Evolutionary conservation across 495 filamentous ascomycete species (phyloP), one percentile per base, ranked within the genome.

Genomic region (Podospora fimiseda): DNA sequence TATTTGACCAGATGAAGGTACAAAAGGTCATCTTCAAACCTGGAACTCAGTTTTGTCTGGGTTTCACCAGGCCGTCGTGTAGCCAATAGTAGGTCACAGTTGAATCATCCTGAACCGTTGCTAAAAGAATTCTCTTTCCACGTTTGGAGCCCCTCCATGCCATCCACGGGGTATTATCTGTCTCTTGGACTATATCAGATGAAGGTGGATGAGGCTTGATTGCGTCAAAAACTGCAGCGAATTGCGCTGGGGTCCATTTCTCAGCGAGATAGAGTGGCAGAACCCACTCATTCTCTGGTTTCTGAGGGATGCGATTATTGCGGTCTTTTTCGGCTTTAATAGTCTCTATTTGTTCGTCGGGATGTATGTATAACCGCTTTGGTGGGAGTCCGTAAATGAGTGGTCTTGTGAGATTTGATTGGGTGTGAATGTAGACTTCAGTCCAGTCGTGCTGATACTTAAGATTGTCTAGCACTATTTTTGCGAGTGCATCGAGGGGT

Each of bases 21-120:
- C 90, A 96, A 61, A 98, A 98, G 77, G 86, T 89, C 7, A 74
- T 84, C 36, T 84, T 84, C 57, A 65, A 63, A 56, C 73, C 74
- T 0, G 66, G 57, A 62, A n/a, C 42, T 74, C 59, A 98, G 67
- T 98, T 98, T 65, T 96, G 93, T 52, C 94, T 75, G 2, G 94
- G 93, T 70, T 97, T 98, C 21, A 98, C 91, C 43, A 95, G 81
- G 2, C 94, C 94, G 67, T 96, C 92, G 58, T 95, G 90, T 40
- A 96, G 81, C 60, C 95, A 80, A 65, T 99, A 99, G 66, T 95
- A 97, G 3, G 92, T 88, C 18, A 97, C 80, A 2, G 93, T 97
- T 41, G 90, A 94, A 67, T 99, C 93, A 48, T 88, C 85, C 61
- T 88, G 81, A 47, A 92, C 76, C 36, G 89, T 89, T 19, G 89